Base-by-base conservation (phyloP, 306 rosid genomes). In the Rosa persica region DNA sequence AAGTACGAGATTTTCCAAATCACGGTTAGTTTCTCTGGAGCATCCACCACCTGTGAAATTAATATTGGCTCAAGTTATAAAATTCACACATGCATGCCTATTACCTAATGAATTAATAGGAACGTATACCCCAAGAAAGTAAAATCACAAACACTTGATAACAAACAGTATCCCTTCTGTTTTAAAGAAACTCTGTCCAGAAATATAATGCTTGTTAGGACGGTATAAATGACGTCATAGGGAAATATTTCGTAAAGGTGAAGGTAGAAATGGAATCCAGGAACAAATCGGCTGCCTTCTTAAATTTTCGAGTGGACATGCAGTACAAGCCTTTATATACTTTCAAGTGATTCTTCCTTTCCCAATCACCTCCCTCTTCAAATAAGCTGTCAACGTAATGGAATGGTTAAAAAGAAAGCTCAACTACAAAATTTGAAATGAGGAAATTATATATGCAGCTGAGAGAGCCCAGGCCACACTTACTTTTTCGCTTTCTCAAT, bases 341-440 rank as follows among this genome's bases (percentile, higher is more conserved):
- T 89, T 94, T 92, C 85, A 94, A 76, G 10, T 97, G 83, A 64
- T 94, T 94, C 90, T 94, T 94, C 87, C 98, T 87, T 84, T 94
- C 98, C 98, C 98, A 94, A 78, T 94, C 98, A 73, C 97, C 98
- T 60, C 97, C 99, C 87, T 95, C 98, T 88, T 95, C 99, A 87
- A 95, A 95, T 91, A 95, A 91, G 85, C 98, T 93, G 87, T 47
- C 70, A 79, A 22, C 78, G 80, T 22, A 25, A 11, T 65, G 72
- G 61, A 86, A 81, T 75, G 17, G 76, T 81, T 92, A 47, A 77
- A 48, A 80, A 71, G 54, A 72, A 77, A 65, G 36, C 57, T 16
- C 48, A 71, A 27, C 64, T 23, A 54, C 77, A 75, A 75, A 38
- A 75, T 75, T 44, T 34, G 66, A 71, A 62, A 76, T 12, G n/a